phyloP scores from a whole-genome alignment of 768 basidiomycete genomes.

The Cystobasidiopsis lactophilus region DNA sequence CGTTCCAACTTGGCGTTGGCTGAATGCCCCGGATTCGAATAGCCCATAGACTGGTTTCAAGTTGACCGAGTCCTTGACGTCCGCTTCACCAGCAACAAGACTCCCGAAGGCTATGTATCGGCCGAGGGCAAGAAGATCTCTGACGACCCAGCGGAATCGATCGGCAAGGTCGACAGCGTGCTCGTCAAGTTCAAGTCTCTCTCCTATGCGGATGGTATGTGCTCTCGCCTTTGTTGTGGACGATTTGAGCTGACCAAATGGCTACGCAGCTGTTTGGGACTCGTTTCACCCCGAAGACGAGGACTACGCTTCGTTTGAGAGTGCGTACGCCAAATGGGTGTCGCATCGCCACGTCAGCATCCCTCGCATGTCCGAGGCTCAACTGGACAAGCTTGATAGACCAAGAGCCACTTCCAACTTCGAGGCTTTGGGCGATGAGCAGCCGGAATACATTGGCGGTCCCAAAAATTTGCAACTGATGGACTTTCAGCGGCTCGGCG shows the following conservation, averaged over 20 bases:
- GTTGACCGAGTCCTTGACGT: slow-evolving; percentile 81
- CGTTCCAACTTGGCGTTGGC: slow-evolving; percentile 11
- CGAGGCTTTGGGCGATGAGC: slow-evolving; percentile 32
- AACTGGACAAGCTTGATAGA: slow-evolving; percentile 20
- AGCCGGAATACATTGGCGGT: slow-evolving; percentile 37
- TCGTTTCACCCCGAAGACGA: slow-evolving; percentile 26
- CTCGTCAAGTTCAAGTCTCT: slow-evolving; percentile 87
- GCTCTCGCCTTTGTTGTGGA: not conserved
- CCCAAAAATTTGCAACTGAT: slow-evolving; percentile 29
- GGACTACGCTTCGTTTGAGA: slow-evolving; percentile 41
- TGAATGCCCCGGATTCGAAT: no score
- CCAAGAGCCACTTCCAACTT: slow-evolving; percentile 25
- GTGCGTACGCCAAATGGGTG: slow-evolving; percentile 47
- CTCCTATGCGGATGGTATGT: slow-evolving; percentile 66
- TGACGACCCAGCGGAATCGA: slow-evolving; percentile 38
- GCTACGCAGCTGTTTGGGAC: not conserved
- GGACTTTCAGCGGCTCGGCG: slow-evolving; percentile 24
- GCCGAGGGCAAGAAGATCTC: slow-evolving; percentile 42
- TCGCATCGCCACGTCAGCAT: slow-evolving; percentile 40
- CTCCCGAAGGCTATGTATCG: slow-evolving; percentile 21
- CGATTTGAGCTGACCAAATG: not conserved
- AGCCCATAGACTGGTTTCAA: slow-evolving; percentile 57
- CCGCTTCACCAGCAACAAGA: slow-evolving; percentile 34
- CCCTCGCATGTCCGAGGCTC: slow-evolving; percentile 27
- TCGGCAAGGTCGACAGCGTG: slow-evolving; percentile 47